A percentile compares a stretch with the other conserved stretches of the same genome.
These are phyloP conservation scores for Dictyostelium firmibasis DNA, from an alignment of 78 protist genomes.

Conservation along the genomic window DNA sequence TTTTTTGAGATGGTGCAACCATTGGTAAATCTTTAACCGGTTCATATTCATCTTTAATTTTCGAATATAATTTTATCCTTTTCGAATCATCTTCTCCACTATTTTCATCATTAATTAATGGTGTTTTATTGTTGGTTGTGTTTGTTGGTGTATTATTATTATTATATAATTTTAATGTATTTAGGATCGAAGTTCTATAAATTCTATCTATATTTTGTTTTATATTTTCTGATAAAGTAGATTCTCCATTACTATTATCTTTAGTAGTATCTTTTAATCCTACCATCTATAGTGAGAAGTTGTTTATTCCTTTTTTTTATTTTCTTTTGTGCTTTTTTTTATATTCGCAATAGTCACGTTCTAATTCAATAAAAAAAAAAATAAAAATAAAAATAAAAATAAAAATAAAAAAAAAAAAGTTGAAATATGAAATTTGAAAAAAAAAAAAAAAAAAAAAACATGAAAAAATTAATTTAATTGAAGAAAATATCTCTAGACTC, in stretches of 20 bases:
- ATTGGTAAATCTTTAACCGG: conserved; percentile 15
- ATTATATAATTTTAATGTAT: conserved; percentile 4
- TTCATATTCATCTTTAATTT: conserved; percentile 76
- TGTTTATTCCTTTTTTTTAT: neutral
- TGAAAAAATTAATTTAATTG: too few relatives aligned
- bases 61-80: conserved; percentile 30
- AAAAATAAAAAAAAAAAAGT: too few relatives aligned
- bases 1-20: neutral
- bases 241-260: neutral
- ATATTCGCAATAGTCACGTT: neutral
- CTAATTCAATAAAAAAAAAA: neutral
- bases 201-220: neutral
- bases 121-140: neutral
- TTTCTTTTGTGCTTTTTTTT: too few relatives aligned
- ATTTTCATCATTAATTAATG: neutral
- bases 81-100: conserved; percentile 24
- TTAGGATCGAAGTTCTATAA: neutral
- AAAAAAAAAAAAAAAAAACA: neutral
- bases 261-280: neutral
- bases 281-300: neutral
- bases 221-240: neutral
- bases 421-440: neutral
- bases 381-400: neutral
- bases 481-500: too few relatives aligned
- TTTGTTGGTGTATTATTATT: neutral